Conservation (phyloP, 495 filamentous ascomycete species). For the Bombardia bombarda region DNA sequence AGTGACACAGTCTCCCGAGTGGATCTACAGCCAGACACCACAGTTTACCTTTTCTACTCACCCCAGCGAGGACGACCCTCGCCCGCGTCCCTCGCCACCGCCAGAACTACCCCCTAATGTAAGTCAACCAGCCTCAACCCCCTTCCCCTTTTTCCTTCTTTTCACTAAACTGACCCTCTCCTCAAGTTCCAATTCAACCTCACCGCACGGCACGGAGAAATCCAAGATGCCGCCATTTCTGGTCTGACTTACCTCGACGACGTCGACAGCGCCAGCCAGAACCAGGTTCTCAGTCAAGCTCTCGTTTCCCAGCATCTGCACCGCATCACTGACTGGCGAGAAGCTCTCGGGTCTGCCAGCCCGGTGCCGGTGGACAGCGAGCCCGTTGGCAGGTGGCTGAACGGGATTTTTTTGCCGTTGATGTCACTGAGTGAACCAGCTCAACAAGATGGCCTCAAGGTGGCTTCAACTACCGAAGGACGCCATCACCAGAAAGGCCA, state of each 20-base stretch:
- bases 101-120: conserved; percentile 19
- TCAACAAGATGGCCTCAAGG: no score
- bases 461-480: no score
- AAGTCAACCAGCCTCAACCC: not conserved
- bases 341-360: conserved; percentile 3
- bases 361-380: conserved; percentile 2
- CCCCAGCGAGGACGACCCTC: conserved; percentile 45
- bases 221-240: conserved; percentile 20
- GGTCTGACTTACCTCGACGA: conserved; percentile 9
- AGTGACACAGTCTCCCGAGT: conserved; percentile 52
- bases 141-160: not conserved
- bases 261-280: conserved; percentile 5
- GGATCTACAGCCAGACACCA: conserved; percentile 80
- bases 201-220: conserved; percentile 35
- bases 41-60: conserved; percentile 64
- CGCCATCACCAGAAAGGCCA: no score
- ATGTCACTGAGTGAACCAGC: no score
- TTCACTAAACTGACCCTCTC: not conserved
- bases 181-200: conserved; percentile 16
- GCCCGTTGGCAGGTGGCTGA: conserved; percentile 25
- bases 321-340: conserved; percentile 32
- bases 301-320: conserved; percentile 25
- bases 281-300: conserved; percentile 10
- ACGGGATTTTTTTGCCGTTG: no score
- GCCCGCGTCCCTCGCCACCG: conserved; percentile 41